phyloP scores from a whole-genome alignment of 305 asterid genomes.

The Solanum aculeatissimum region DNA sequence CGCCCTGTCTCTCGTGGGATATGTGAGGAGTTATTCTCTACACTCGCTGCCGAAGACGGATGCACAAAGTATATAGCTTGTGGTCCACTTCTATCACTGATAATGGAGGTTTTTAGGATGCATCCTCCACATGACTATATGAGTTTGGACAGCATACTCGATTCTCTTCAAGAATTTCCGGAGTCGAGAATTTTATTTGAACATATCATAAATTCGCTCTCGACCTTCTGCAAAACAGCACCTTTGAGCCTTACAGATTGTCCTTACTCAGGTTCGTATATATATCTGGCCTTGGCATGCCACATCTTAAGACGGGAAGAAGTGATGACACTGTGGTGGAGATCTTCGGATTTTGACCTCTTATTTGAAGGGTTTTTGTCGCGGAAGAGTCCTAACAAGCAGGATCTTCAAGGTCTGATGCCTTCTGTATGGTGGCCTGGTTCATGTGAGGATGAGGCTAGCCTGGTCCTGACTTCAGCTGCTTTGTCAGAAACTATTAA shows the following conservation, averaged over 20 bases:
- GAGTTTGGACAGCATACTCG: conserved; percentile 65
- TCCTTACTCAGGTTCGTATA: conserved; percentile 88
- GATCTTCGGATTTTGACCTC: conserved; percentile 60
- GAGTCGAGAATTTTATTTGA: conserved; percentile 49
- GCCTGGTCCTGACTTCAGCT: conserved; percentile 77
- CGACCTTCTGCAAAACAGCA: conserved; percentile 71
- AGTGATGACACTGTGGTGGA: conserved; percentile 85
- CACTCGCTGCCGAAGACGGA: conserved; percentile 35
- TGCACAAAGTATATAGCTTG: conserved; percentile 51
- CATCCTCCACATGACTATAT: conserved; percentile 80
- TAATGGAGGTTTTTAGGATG: conserved; percentile 53
- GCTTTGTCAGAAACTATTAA: conserved; percentile 78
- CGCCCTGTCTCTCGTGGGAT: conserved; percentile 66
- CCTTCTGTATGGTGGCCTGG: conserved; percentile 99
- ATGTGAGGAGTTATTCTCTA: conserved; percentile 52
- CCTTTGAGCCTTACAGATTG: conserved; percentile 63
- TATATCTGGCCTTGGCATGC: conserved; percentile 73
- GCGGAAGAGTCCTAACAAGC: conserved; percentile 72
- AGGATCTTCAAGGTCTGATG: conserved; percentile 77
- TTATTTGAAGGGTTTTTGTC: conserved; percentile 83
- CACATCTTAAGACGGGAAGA: conserved; percentile 79
- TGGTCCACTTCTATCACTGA: conserved; percentile 70
- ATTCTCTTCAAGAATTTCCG: conserved; percentile 53
- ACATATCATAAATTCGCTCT: conserved; percentile 64
- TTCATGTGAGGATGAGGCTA: conserved; percentile 76